A percentile compares a stretch with the other conserved stretches of the same genome.
Evolutionary conservation across 2,329 filamentous ascomycete genomes (phyloP).

Genomic region (Westerdykella aurantiaca): DNA sequence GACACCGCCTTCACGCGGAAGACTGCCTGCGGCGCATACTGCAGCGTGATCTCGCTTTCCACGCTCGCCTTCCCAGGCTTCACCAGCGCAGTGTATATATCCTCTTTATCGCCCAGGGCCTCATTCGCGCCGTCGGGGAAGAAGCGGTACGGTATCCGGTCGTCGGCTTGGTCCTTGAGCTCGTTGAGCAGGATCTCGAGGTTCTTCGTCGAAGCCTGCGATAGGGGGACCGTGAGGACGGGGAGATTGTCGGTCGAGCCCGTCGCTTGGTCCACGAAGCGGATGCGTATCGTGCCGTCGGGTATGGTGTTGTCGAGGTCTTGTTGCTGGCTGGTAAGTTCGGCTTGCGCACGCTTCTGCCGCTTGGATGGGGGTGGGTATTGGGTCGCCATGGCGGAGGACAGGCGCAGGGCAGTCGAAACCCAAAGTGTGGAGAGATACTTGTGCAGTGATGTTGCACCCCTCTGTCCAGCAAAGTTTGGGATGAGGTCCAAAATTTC

Average conservation of each 20-base stretch:
- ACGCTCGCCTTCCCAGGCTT: slow-evolving; percentile 44
- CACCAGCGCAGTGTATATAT: slow-evolving; percentile 39
- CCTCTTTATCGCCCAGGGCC: slow-evolving; percentile 42
- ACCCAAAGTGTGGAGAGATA: too few relatives aligned
- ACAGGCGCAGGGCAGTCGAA: too few relatives aligned
- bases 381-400: slow-evolving; percentile 64
- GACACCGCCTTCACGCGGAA: slow-evolving; percentile 91
- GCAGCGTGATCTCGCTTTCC: slow-evolving; percentile 57
- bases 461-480: too few relatives aligned
- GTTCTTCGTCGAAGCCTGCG: slow-evolving; percentile 82
- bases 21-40: slow-evolving; percentile 77
- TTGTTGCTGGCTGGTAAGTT: slow-evolving; percentile 67
- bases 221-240: slow-evolving; percentile 67
- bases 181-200: slow-evolving; percentile 82
- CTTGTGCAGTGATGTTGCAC: too few relatives aligned
- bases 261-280: slow-evolving; percentile 78
- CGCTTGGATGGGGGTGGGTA: slow-evolving; percentile 82
- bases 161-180: slow-evolving; percentile 61
- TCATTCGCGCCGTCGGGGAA: slow-evolving; percentile 47
- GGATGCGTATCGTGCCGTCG: slow-evolving; percentile 73
- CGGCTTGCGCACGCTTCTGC: slow-evolving; percentile 69
- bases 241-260: slow-evolving; percentile 62
- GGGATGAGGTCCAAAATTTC: not conserved
- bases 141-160: slow-evolving; percentile 62
- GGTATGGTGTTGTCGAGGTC: slow-evolving; percentile 62